phyloP scores from a whole-genome alignment of 2,329 filamentous ascomycete genomes.

The Elsinoe arachidis region DNA sequence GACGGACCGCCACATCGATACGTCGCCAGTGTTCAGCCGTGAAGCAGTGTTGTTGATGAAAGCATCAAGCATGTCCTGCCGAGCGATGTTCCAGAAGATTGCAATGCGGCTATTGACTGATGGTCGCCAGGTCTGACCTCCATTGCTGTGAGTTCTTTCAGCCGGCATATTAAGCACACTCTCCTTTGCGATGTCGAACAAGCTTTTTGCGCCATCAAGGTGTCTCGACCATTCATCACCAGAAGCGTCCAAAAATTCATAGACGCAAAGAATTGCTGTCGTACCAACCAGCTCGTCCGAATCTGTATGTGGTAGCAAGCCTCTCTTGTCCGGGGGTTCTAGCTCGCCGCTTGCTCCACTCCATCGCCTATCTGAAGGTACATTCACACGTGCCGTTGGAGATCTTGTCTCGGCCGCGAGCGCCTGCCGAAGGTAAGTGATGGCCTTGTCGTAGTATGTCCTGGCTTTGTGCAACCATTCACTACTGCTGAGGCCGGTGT shows the following conservation, averaged over 20 bases:
- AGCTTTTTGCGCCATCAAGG: slow-evolving; percentile 55
- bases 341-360: slow-evolving; percentile 30
- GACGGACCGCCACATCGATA: slow-evolving; percentile 56
- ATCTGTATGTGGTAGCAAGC: slow-evolving; percentile 32
- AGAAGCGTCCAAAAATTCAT: slow-evolving; percentile 59
- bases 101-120: slow-evolving; percentile 47
- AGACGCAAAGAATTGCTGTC: slow-evolving; percentile 58
- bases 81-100: slow-evolving; percentile 59
- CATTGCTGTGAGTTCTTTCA: slow-evolving; percentile 3
- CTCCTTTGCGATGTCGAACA: slow-evolving; percentile 49
- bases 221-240: slow-evolving; percentile 56
- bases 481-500: slow-evolving; percentile 23
- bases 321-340: slow-evolving; percentile 32
- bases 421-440: slow-evolving; percentile 27
- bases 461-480: slow-evolving; percentile 53
- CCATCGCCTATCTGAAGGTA: not conserved
- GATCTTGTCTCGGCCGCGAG: slow-evolving; percentile 21
- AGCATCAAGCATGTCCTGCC: slow-evolving; percentile 57
- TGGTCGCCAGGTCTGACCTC: not conserved
- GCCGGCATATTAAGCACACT: slow-evolving; percentile 37
- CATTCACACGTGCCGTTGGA: not conserved
- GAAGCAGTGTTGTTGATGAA: slow-evolving; percentile 55
- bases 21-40: slow-evolving; percentile 52
- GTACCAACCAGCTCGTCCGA: slow-evolving; percentile 56
- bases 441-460: slow-evolving; percentile 48